Conservation (phyloP, 1,284 basidiomycete genomes). For the Moniliophthora roreri region DNA sequence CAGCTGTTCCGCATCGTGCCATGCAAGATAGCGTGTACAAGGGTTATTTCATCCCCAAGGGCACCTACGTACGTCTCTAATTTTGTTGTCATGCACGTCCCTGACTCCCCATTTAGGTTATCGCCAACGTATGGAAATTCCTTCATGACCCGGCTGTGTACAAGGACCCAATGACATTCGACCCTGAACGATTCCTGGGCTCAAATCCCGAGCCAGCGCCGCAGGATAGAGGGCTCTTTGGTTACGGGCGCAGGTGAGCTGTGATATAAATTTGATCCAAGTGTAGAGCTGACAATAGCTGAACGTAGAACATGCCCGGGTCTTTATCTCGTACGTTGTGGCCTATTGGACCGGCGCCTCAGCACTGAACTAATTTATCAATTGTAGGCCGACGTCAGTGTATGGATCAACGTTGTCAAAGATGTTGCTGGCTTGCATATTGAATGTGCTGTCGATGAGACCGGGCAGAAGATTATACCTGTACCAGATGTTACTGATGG, state of each 20-base stretch:
- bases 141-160: background rate
- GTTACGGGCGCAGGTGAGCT: conserved; percentile 15
- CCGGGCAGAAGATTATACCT: conserved; percentile 13
- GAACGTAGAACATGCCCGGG: conserved; percentile 10
- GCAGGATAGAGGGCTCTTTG: conserved; percentile 16
- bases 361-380: background rate
- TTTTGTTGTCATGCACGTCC: background rate
- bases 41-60: background rate
- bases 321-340: conserved; percentile 9
- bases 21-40: background rate
- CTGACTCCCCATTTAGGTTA: background rate
- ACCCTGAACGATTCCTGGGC: conserved; percentile 1
- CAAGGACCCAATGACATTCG: background rate
- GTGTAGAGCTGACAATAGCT: background rate
- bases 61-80: background rate
- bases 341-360: background rate
- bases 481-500: conserved; percentile 17
- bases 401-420: conserved; percentile 20
- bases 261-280: background rate
- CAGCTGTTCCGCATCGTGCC: background rate
- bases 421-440: conserved; percentile 16
- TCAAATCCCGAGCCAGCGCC: conserved; percentile 14
- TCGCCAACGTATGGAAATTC: background rate
- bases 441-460: conserved; percentile 11
- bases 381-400: conserved; percentile 14